phyloP scores from a whole-genome alignment of 176 grass and related monocot genomes.

The Raddia distichophylla region DNA sequence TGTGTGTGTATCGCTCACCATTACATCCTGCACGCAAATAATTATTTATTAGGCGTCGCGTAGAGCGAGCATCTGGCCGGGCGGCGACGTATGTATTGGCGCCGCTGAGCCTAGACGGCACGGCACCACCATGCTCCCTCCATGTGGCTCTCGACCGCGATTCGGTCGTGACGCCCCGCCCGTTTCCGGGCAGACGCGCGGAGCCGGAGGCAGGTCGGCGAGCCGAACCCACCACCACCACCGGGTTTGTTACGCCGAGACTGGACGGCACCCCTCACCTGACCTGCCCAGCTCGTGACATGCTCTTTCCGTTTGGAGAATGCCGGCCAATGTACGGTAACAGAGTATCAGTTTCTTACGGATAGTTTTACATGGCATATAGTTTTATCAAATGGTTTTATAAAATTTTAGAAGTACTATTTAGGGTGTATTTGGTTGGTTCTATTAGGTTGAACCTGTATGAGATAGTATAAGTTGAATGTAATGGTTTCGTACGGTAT shows the following conservation, averaged over 20 bases:
- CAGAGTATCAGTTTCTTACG: too few species aligned
- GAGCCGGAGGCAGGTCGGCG: neutral
- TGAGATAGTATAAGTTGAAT: too few species aligned
- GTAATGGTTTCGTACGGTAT: too few species aligned
- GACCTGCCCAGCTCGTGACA: neutral
- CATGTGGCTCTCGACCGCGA: conserved; percentile 45
- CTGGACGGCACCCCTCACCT: neutral
- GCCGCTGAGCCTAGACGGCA: conserved; percentile 1
- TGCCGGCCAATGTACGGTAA: too few species aligned
- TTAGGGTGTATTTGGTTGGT: too few species aligned
- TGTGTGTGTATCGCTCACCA: neutral
- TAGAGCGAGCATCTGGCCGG: neutral
- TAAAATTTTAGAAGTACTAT: too few species aligned
- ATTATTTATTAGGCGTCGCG: neutral
- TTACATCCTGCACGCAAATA: conserved; percentile 23
- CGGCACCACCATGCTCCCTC: conserved; percentile 45
- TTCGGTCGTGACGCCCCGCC: conserved; percentile 22
- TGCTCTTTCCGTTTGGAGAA: too few species aligned
- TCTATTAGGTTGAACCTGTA: too few species aligned
- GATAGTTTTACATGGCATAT: too few species aligned
- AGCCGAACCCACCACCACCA: neutral
- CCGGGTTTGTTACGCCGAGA: neutral
- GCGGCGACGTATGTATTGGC: neutral
- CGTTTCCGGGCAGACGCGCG: neutral
- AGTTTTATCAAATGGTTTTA: too few species aligned